phyloP scores from a whole-genome alignment of 2,329 filamentous ascomycete species.

The Lecanicillium sp. region DNA sequence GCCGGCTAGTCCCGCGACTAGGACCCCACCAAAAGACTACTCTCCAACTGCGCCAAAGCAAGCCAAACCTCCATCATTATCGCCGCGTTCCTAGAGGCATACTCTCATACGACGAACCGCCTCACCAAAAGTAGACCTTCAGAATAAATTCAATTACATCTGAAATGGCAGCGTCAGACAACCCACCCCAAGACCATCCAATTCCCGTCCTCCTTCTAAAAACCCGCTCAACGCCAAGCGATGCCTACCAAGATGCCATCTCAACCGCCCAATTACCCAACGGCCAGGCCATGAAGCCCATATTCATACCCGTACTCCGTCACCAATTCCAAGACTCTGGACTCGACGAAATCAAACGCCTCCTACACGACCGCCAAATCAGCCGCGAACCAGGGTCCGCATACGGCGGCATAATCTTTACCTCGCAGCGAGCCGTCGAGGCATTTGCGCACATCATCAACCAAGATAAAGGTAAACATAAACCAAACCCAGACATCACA shows the following conservation, averaged over 20 bases:
- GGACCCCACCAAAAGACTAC: too few species aligned
- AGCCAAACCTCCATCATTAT: too few species aligned
- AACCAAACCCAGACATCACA: conserved; percentile 7
- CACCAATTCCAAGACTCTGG: conserved; percentile 58
- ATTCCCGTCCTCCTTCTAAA: conserved; percentile 59
- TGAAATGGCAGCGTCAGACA: too few species aligned
- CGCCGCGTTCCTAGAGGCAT: too few species aligned
- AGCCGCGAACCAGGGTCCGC: conserved; percentile 23
- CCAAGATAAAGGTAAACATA: conserved; percentile 32
- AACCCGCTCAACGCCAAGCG: conserved; percentile 62
- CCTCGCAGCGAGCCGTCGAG: conserved; percentile 76
- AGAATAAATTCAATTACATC: too few species aligned
- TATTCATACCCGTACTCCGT: conserved; percentile 69
- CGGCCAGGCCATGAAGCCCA: conserved; percentile 45
- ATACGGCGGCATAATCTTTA: conserved; percentile 77
- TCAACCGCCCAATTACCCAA: conserved; percentile 24
- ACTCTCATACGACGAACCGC: too few species aligned
- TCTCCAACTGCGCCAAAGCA: too few species aligned
- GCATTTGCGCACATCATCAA: conserved; percentile 59
- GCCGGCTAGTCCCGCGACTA: too few species aligned
- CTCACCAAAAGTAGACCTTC: too few species aligned
- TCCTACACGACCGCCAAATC: conserved; percentile 39
- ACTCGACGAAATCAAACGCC: conserved; percentile 40
- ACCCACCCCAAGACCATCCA: neutral
- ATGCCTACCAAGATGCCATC: conserved; percentile 66